phyloP scores from a whole-genome alignment of 2,329 filamentous ascomycete species.

The Chlorencoelia australis region DNA sequence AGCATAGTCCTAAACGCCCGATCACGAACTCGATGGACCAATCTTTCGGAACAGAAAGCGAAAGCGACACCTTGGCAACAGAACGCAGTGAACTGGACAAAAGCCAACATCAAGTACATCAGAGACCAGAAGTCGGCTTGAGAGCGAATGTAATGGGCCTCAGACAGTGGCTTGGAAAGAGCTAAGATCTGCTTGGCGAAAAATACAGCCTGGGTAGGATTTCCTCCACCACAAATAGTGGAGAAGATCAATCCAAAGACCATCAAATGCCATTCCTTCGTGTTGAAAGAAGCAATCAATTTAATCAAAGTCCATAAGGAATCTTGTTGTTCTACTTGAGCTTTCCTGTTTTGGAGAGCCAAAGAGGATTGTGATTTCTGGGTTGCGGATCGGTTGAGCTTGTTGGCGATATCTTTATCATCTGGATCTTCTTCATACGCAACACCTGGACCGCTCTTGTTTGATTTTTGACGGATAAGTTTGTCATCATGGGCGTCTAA shows the following conservation, averaged over 20 bases:
- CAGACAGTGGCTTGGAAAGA: slow-evolving; percentile 35
- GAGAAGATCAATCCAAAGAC: slow-evolving; percentile 61
- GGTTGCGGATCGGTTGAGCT: slow-evolving; percentile 45
- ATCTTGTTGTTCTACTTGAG: slow-evolving; percentile 48
- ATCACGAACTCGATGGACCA: slow-evolving; percentile 76
- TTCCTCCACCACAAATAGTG: slow-evolving; percentile 69
- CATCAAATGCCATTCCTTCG: slow-evolving; percentile 61
- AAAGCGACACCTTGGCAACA: slow-evolving; percentile 62
- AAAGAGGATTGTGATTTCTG: slow-evolving; percentile 58
- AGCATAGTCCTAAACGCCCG: slow-evolving; percentile 78
- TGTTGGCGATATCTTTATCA: slow-evolving; percentile 46
- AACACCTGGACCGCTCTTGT: slow-evolving; percentile 29
- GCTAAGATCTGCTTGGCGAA: slow-evolving; percentile 81
- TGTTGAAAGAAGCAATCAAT: slow-evolving; percentile 73
- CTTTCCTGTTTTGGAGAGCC: slow-evolving; percentile 47
- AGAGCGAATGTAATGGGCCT: slow-evolving; percentile 42
- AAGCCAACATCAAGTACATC: slow-evolving; percentile 80
- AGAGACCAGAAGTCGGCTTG: slow-evolving; percentile 77
- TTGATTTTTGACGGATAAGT: slow-evolving; percentile 38
- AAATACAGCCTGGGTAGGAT: slow-evolving; percentile 69
- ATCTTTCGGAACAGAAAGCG: slow-evolving; percentile 74
- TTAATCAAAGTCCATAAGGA: slow-evolving; percentile 66
- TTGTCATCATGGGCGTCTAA: slow-evolving; percentile 41
- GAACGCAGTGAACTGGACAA: slow-evolving; percentile 63
- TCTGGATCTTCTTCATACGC: slow-evolving; percentile 46